phyloP scores from a whole-genome alignment of 805 yeast genomes.

The Metschnikowia colocasiae region DNA sequence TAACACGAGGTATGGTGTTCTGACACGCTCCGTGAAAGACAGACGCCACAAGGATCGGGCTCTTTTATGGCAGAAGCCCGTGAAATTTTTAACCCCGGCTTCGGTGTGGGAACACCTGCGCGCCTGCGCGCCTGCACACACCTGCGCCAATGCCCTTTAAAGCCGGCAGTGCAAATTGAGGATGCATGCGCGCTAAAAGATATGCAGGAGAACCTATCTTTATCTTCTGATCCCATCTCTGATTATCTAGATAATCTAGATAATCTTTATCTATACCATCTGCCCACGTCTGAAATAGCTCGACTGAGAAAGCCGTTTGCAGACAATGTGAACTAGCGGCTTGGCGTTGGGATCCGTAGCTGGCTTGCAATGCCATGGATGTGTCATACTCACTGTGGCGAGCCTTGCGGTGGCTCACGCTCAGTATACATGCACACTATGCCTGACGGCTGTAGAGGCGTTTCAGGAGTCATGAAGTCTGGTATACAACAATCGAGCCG shows the following conservation, averaged over 20 bases:
- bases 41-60: background rate
- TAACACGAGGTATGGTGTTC: too few relatives aligned
- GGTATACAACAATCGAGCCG: too few relatives aligned
- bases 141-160: too few relatives aligned
- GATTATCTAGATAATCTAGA: constrained; percentile 2
- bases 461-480: too few relatives aligned
- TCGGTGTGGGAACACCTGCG: background rate
- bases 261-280: background rate
- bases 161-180: background rate
- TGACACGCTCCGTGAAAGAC: background rate
- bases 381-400: too few relatives aligned
- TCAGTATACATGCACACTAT: too few relatives aligned
- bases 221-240: background rate
- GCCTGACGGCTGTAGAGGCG: too few relatives aligned
- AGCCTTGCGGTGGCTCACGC: too few relatives aligned
- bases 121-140: background rate
- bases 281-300: background rate
- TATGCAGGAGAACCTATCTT: background rate
- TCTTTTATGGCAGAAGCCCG: background rate
- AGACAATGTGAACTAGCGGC: too few relatives aligned
- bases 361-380: too few relatives aligned
- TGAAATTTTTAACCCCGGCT: background rate
- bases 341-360: too few relatives aligned
- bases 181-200: background rate
- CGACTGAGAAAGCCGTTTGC: too few relatives aligned